Base-by-base conservation (phyloP, 345 rosid species). In the Sonneratia caseolaris region DNA sequence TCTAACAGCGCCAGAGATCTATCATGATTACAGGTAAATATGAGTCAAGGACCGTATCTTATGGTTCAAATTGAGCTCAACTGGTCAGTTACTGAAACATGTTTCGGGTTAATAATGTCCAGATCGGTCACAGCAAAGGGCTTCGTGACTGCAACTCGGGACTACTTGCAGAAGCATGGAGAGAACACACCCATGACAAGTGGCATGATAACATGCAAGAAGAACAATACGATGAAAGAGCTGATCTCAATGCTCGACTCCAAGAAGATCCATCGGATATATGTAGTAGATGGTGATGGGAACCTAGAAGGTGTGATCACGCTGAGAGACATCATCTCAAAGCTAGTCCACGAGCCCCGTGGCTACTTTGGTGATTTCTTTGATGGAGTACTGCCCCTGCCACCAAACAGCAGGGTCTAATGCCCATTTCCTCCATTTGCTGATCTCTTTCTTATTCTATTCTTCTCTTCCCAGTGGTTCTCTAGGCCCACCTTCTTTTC, bases 351-450 rank as follows among this genome's bases (percentile, higher is more conserved):
- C 18, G 98, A 95, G 75, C 99, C 99, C 19, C 90, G 74, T n/a
- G 96, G 96, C 71, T 95, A 96, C 77, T 96, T 96, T 51, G 99
- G 99, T 4, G 96, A 96, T 81, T 96, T 96, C 88, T 96, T 96
- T 49, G 97, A 96, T 48, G 97, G 97, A 13, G 86, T 91, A 37
- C 73, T 91, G 53, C 98, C 98, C 8, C 78, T 90, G 48, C 99
- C 99, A 0, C 70, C 69, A 16, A 87, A 79, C 80, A 78, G 92
- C 86, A 79, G 99, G 79, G 98, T 90, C 66, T 95, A 76, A 81
- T 42, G 10, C 45, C 45, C 3, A 42, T 42, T 9, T 42, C 45
- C 45, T 42, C 45, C 45, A 42, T 42, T 42, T 5, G 45, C 45
- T 42, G 45, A 42, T 9, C 45, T 42, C 45, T 42, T 42, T 42